These are phyloP conservation scores for Trypanosoma avium DNA, from an alignment of 208 protist genomes.

Conservation along the genomic window DNA sequence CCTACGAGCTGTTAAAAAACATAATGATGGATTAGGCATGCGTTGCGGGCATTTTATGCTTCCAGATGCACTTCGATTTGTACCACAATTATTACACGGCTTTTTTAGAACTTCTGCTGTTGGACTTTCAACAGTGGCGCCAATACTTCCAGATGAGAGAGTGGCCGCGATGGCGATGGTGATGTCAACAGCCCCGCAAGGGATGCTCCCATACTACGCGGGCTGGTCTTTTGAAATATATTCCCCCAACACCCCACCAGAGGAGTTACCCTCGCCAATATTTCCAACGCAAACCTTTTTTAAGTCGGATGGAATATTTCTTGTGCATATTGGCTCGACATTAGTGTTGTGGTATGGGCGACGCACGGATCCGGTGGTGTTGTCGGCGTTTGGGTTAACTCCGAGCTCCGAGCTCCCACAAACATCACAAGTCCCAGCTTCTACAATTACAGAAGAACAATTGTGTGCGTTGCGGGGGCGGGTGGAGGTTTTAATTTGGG, in stretches of 20 bases:
- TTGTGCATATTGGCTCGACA: constrained; percentile 53
- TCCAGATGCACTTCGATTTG: constrained; percentile 71
- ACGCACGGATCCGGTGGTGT: constrained; percentile 36
- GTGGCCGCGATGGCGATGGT: constrained; percentile 73
- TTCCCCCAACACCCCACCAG: constrained; percentile 42
- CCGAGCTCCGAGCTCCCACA: constrained; percentile 20
- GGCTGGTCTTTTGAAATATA: constrained; percentile 78
- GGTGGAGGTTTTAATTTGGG: constrained; percentile 46
- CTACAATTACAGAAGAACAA: constrained; percentile 45
- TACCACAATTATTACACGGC: constrained; percentile 74
- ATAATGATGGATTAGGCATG: constrained; percentile 50
- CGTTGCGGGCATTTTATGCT: constrained; percentile 54
- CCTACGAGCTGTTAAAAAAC: constrained; percentile 41
- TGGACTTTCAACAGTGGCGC: constrained; percentile 35
- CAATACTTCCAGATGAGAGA: constrained; percentile 67
- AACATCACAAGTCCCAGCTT: constrained; percentile 6
- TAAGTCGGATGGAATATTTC: constrained; percentile 52
- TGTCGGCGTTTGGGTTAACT: constrained; percentile 46
- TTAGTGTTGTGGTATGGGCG: constrained; percentile 82
- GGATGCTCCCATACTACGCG: constrained; percentile 63
- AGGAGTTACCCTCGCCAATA: constrained; percentile 52
- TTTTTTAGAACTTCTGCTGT: constrained; percentile 72
- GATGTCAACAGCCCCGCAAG: constrained; percentile 63
- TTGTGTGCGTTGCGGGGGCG: constrained; percentile 55
- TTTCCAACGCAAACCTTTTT: constrained; percentile 64